A percentile compares a stretch with the other conserved stretches of the same genome.
phyloP scores from a whole-genome alignment of 768 basidiomycete species.

The Calvatia gigantea region DNA sequence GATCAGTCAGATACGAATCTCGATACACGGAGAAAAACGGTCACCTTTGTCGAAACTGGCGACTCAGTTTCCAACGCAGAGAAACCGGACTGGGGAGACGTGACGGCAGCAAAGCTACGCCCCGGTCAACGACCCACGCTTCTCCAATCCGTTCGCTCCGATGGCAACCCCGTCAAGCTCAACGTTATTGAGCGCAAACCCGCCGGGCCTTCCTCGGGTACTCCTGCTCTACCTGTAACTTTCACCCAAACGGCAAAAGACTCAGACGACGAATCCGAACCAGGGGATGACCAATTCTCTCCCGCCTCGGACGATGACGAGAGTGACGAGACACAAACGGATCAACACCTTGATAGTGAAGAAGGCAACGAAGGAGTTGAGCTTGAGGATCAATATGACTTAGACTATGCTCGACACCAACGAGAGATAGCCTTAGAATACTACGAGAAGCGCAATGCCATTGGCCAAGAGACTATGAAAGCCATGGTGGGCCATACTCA shows the following conservation, averaged over 20 bases:
- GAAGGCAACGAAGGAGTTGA: slow-evolving; percentile 29
- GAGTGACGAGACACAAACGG: slow-evolving; percentile 18
- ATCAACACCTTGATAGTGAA: slow-evolving; percentile 23
- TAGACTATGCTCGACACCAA: slow-evolving; percentile 63
- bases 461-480: slow-evolving; percentile 51
- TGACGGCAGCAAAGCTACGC: slow-evolving; percentile 47
- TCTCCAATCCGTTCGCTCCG: slow-evolving; percentile 29
- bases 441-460: slow-evolving; percentile 52
- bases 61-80: slow-evolving; percentile 9
- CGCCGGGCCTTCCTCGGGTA: slow-evolving; percentile 18
- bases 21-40: slow-evolving; percentile 52
- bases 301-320: slow-evolving; percentile 21
- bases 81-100: slow-evolving; percentile 48
- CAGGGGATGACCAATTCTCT: slow-evolving; percentile 20
- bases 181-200: slow-evolving; percentile 66
- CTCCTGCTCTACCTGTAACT: slow-evolving; percentile 15
- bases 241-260: slow-evolving; percentile 31
- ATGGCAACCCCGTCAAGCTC: slow-evolving; percentile 58
- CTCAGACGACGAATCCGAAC: slow-evolving; percentile 69
- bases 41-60: slow-evolving; percentile 56
- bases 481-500: slow-evolving; percentile 48
- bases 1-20: slow-evolving; percentile 19
- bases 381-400: slow-evolving; percentile 48
- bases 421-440: slow-evolving; percentile 76
- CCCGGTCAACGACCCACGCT: slow-evolving; percentile 32